Evolutionary conservation across 805 yeast species (phyloP), one percentile per base, ranked within the genome.

Genomic region (Yamadazyma sp.): DNA sequence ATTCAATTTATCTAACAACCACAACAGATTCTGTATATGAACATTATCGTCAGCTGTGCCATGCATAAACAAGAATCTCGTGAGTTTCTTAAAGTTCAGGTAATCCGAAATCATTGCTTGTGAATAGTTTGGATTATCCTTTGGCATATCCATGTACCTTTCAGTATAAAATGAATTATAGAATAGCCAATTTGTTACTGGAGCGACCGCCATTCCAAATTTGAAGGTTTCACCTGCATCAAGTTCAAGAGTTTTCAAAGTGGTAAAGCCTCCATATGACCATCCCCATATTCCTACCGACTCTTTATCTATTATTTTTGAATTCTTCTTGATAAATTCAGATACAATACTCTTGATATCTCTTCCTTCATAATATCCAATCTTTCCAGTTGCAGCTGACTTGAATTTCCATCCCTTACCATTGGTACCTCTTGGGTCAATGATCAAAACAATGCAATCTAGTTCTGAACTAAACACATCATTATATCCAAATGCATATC

Each of bases 41-140:
- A 85, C 94, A 52, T 85, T 85, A 49, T 85, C 94, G 57, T 85
- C 95, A 5, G 82, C 89, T 3, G 87, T 78, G 2, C 95, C 95
- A 52, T 84, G 93, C 63, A 82, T 76, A n/a, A 85, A 44, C 37
- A 83, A 62, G 46, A 85, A 82, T 45, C 84, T 60, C 27, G 70
- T 60, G 5, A 80, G 70, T 2, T 59, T 51, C 25, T 65, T 59
- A 44, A 85, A 80, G 4, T 60, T 56, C 19, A 65, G 46, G 22
- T 74, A 58, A 22, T 61, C 58, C 20, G 76, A 60, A 13, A 60
- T 58, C 1, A 82, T 62, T 4, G 73, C 57, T 3, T 54, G 40
- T 49, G 81, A 80, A 3, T 78, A 79, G 1, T 60, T 58, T 0
- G 52, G 55, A 49, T 80, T 78, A 8, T 65, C 63, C 9, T 50